Conservation (phyloP, 2,329 filamentous ascomycete species). For the Mollisiaceae sp. region DNA sequence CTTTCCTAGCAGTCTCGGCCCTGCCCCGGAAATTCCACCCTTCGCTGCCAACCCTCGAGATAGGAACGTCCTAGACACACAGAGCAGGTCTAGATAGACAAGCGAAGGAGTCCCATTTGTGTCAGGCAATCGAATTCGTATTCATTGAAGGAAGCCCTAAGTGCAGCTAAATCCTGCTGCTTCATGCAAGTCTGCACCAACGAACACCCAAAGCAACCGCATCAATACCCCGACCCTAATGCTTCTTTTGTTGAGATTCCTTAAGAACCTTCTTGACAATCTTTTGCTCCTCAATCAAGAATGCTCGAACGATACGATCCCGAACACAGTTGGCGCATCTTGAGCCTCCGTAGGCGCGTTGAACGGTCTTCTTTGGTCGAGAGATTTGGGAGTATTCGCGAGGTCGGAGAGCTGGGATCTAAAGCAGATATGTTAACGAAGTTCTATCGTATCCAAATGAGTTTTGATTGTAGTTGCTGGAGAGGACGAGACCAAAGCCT, state of each 20-base stretch:
- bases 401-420: slow-evolving; percentile 96
- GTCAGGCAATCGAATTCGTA: slow-evolving; percentile 37
- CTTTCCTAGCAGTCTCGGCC: too few species aligned
- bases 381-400: slow-evolving; percentile 97
- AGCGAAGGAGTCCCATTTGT: not conserved
- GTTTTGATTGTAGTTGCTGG: not conserved
- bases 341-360: slow-evolving; percentile 97
- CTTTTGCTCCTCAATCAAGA: slow-evolving; percentile 99
- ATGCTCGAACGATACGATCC: slow-evolving; percentile 96
- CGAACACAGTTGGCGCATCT: slow-evolving; percentile 99
- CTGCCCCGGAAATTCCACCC: not conserved
- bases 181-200: slow-evolving; percentile 43
- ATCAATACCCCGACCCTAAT: slow-evolving; percentile 39
- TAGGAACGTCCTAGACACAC: not conserved
- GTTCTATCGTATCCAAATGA: not conserved
- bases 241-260: slow-evolving; percentile 80
- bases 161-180: slow-evolving; percentile 44
- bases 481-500: too few species aligned
- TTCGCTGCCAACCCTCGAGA: not conserved
- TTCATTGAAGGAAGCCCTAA: slow-evolving; percentile 36
- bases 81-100: not conserved
- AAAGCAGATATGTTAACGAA: slow-evolving; percentile 42
- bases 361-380: slow-evolving; percentile 99
- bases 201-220: slow-evolving; percentile 43
- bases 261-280: slow-evolving; percentile 99